Conservation (phyloP, 805 yeast genomes). For the Starmera amethionina region DNA sequence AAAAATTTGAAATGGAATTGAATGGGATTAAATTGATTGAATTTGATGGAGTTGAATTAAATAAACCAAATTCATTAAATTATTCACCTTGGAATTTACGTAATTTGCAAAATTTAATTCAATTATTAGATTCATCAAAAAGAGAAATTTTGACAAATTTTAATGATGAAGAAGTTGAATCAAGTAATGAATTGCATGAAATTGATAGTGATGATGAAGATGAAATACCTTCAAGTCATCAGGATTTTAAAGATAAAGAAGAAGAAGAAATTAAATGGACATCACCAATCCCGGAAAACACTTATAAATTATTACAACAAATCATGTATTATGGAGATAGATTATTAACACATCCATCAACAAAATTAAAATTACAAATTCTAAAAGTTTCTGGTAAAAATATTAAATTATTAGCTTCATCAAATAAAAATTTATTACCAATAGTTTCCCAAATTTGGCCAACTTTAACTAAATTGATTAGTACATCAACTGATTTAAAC, state of each 20-base stretch:
- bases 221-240: constrained; percentile 4
- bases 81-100: constrained; percentile 56
- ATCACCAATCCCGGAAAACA: constrained; percentile 51
- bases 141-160: constrained; percentile 21
- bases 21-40: constrained; percentile 12
- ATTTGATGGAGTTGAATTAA: constrained; percentile 8
- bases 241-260: constrained; percentile 13
- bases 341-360: constrained; percentile 56
- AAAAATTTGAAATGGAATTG: constrained; percentile 22
- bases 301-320: constrained; percentile 50
- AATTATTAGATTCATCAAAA: constrained; percentile 29
- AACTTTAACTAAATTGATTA: constrained; percentile 6
- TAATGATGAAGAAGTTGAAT: constrained; percentile 26
- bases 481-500: constrained; percentile 3
- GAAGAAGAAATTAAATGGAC: constrained; percentile 39
- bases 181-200: constrained; percentile 19
- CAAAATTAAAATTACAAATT: constrained; percentile 44
- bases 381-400: constrained; percentile 35
- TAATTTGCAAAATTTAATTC: constrained; percentile 31
- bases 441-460: constrained; percentile 47
- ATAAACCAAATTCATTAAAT: constrained; percentile 5
- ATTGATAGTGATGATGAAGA: constrained; percentile 18
- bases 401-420: constrained; percentile 46
- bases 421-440: constrained; percentile 35
- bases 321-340: constrained; percentile 64